These are phyloP conservation scores for Emericellopsis atlantica DNA, from an alignment of 2,329 filamentous ascomycete genomes.

Conservation along the genomic window DNA sequence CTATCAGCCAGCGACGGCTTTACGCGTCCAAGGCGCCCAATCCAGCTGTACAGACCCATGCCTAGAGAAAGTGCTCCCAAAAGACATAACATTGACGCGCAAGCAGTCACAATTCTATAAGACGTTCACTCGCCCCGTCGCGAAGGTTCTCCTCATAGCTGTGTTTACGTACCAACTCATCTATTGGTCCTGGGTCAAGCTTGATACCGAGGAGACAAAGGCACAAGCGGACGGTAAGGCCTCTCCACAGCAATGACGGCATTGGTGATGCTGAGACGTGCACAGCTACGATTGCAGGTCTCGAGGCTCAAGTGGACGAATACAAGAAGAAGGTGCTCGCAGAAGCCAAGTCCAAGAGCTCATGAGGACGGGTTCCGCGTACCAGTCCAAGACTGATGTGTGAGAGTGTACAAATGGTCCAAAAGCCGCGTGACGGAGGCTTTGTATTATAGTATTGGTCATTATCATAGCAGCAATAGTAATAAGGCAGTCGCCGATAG, in stretches of 20 bases:
- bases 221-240: constrained; percentile 41
- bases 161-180: constrained; percentile 68
- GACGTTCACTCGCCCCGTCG: constrained; percentile 59
- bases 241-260: constrained; percentile 5
- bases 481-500: background rate
- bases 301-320: constrained; percentile 24
- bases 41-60: background rate
- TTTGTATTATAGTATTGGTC: too few species aligned
- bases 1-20: background rate
- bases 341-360: constrained; percentile 1
- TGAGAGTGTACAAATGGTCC: too few species aligned
- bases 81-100: background rate
- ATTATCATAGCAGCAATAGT: background rate
- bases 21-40: background rate
- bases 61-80: background rate
- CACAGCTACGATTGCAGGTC: constrained; percentile 18
- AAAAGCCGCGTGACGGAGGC: too few species aligned
- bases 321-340: constrained; percentile 13
- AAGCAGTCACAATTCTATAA: constrained; percentile 56
- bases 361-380: too few species aligned
- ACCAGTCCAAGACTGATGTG: too few species aligned
- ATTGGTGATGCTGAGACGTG: background rate
- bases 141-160: constrained; percentile 62
- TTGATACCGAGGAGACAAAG: constrained; percentile 60
- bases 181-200: constrained; percentile 63